Percentiles rank a stretch among this genome's conserved stretches.
Evolutionary conservation across 345 rosid species (phyloP).

Genomic region (Excoecaria cochinchinensis): DNA sequence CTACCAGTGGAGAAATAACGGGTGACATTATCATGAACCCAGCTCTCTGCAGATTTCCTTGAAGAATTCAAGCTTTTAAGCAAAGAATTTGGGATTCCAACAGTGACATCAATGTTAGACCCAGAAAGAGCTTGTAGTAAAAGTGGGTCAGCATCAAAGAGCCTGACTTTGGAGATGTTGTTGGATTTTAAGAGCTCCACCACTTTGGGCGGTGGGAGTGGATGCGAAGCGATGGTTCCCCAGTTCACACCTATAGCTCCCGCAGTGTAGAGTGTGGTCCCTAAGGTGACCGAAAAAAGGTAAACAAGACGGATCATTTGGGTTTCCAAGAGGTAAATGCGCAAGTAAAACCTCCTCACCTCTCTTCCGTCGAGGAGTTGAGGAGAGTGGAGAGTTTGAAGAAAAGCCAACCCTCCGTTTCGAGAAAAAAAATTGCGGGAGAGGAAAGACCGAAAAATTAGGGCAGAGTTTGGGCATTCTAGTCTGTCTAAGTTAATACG

Average conservation of each 20-base stretch:
- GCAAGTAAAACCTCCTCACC: too few relatives aligned
- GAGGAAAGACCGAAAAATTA: too few relatives aligned
- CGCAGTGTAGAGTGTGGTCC: conserved; percentile 15
- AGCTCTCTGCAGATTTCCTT: conserved; percentile 62
- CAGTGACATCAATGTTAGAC: conserved; percentile 62
- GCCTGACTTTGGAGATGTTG: conserved; percentile 65
- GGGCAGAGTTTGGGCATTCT: too few relatives aligned
- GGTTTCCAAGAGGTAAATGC: too few relatives aligned
- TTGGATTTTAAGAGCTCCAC: conserved; percentile 85
- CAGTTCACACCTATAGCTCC: conserved; percentile 70
- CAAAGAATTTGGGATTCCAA: conserved; percentile 66
- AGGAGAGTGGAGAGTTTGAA: too few relatives aligned
- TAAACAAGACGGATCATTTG: conserved; percentile 14
- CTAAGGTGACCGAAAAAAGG: conserved; percentile 25
- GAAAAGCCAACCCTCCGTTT: too few relatives aligned
- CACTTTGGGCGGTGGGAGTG: conserved; percentile 71
- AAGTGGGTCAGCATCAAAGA: conserved; percentile 75
- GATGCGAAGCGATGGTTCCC: conserved; percentile 79
- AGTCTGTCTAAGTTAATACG: too few relatives aligned
- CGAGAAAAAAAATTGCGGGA: too few relatives aligned
- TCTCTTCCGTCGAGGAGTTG: too few relatives aligned
- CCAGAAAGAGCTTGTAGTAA: conserved; percentile 72
- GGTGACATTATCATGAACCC: conserved; percentile 98
- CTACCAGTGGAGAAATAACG: conserved; percentile 60
- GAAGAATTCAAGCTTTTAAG: conserved; percentile 72